Percentiles rank a stretch among this genome's conserved stretches.
Evolutionary conservation across 139 green algal genomes (phyloP).

Genomic region (Chlorella sp.): DNA sequence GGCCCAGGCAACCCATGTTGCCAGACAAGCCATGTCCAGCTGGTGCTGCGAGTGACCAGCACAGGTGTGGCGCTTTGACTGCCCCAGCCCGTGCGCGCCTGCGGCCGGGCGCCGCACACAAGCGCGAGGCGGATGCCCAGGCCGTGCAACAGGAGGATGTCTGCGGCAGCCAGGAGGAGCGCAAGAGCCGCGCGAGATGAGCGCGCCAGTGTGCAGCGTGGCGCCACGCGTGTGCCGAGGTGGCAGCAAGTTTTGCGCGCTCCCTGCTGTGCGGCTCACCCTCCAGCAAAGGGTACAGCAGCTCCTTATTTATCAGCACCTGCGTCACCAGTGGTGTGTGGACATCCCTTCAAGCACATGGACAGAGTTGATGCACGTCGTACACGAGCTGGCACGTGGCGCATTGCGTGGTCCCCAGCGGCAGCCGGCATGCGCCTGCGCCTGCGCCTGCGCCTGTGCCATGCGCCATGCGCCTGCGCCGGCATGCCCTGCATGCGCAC

Average conservation of each 20-base stretch:
- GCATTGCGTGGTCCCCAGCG: neutral
- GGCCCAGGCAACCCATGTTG: neutral
- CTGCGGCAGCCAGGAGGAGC: constrained; percentile 23
- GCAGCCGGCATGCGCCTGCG: too few species aligned
- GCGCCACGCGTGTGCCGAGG: neutral
- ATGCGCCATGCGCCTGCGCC: too few species aligned
- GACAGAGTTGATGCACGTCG: neutral
- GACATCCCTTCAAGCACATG: neutral
- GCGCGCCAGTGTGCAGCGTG: neutral
- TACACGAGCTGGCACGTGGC: constrained; percentile 35
- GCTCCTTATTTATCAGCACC: constrained; percentile 10
- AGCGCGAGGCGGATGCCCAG: constrained; percentile 89
- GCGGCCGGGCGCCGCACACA: constrained; percentile 74
- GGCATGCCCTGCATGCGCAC: constrained; percentile 47
- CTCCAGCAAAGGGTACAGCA: constrained; percentile 19
- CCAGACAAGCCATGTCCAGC: too few species aligned
- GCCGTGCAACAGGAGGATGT: constrained; percentile 91
- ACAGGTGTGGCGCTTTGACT: too few species aligned
- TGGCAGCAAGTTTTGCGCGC: neutral
- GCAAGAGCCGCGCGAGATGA: neutral
- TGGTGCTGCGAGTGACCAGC: too few species aligned
- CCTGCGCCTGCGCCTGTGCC: too few species aligned
- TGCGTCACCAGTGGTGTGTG: neutral
- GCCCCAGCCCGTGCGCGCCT: too few species aligned
- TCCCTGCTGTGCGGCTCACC: neutral